These are phyloP conservation scores for Coemansia sp. DNA, from an alignment of 192 early-diverging fungal genomes.

Conservation along the genomic window DNA sequence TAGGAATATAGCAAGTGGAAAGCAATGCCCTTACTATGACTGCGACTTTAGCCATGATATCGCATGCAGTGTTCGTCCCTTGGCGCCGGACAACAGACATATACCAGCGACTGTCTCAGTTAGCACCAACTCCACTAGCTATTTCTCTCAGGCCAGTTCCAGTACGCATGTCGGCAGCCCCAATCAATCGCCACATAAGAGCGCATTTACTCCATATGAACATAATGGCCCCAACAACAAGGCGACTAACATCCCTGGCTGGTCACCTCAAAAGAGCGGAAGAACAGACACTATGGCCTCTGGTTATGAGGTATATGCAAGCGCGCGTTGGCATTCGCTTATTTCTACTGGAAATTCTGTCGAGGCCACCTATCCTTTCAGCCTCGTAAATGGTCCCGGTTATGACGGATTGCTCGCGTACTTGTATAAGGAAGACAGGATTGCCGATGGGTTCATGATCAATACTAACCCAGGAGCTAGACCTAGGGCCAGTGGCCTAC, in stretches of 20 bases:
- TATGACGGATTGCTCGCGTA: neutral
- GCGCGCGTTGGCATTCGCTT: neutral
- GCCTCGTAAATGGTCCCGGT: neutral
- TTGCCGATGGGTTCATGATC: neutral
- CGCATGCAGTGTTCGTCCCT: neutral
- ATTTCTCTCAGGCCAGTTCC: neutral
- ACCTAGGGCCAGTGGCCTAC: neutral
- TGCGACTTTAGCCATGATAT: conserved; percentile 47
- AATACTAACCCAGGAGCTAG: neutral
- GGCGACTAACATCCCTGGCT: neutral
- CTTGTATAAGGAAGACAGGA: neutral
- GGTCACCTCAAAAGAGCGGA: neutral
- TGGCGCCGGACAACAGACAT: neutral
- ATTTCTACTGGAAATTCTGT: neutral
- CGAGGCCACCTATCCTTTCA: neutral
- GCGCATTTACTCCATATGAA: neutral
- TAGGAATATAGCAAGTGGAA: conserved; percentile 25
- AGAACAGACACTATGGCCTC: neutral
- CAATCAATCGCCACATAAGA: neutral
- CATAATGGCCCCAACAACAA: neutral
- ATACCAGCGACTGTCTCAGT: neutral
- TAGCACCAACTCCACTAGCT: neutral
- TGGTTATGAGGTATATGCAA: neutral
- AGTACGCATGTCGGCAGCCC: neutral
- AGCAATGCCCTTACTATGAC: conserved; percentile 31